Evolutionary conservation across 371 early-diverging fungal species (phyloP), one percentile per base, ranked within the genome.

Genomic region (Mucor piriformis): DNA sequence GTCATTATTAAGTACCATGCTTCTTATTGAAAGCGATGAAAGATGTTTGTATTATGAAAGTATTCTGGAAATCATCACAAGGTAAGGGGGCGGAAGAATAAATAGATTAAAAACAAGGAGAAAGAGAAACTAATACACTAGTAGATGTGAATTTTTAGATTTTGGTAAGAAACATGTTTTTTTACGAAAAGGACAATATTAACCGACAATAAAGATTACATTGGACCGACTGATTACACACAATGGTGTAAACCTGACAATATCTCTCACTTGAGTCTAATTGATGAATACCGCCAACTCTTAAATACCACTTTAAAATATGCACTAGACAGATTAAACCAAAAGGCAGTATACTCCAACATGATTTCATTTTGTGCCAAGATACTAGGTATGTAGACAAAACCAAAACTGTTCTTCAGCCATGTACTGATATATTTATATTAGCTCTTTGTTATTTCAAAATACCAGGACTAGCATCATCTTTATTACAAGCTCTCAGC

Each of bases 371-470:
- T 85, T 51, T 82, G 83, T 35, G 81, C 83, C 34, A 78, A 81
- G 46, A 61, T 72, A 5, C 58, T 79, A 46, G 78, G 78, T 74
- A 67, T 20, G 10, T 29, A 3, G 12, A 20, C 0, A 18, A 42
- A 54, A 21, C n/a, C 13, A 37, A 29, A 49, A 29, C n/a, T 12
- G 12, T n/a, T n/a, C n/a, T n/a, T n/a, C n/a, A n/a, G n/a, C n/a
- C 20, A 13, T 32, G 18, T 32, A 40, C 0, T 21, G 6, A 29
- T 48, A 49, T 40, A 13, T 54, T 46, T 55, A 48, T 35, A 47
- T 68, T n/a, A 72, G 85, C 85, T 18, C 49, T 77, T 10, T 80
- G 82, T 21, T 84, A 83, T 54, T 80, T 84, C 29, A 84, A 83
- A 38, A 61, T 84, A 8, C 85, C 85, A 24, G 77, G 77, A 1